Conservation (phyloP, 2,329 filamentous ascomycete species). For the Colletotrichum lupini region DNA sequence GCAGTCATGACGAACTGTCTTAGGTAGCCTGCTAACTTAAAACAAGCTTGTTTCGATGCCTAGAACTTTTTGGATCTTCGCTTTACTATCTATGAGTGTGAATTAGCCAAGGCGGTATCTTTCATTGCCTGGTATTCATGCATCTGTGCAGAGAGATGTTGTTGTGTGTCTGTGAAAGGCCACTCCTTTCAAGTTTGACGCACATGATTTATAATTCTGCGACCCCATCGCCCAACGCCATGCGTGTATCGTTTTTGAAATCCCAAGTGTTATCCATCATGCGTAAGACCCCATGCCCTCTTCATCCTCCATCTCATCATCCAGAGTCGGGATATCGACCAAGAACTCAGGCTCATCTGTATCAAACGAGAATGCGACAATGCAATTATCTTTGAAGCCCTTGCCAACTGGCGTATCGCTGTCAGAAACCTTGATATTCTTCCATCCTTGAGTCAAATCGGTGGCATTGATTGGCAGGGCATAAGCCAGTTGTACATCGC, state of each 20-base stretch:
- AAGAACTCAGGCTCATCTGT: slow-evolving; percentile 53
- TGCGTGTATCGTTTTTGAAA: slow-evolving; percentile 20
- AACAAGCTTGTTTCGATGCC: neutral
- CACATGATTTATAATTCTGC: neutral
- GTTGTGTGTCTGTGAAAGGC: neutral
- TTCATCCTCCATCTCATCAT: slow-evolving; percentile 55
- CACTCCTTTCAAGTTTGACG: neutral
- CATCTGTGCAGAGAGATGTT: neutral
- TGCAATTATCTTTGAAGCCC: slow-evolving; percentile 58
- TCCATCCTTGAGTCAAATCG: slow-evolving; percentile 63
- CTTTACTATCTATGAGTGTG: neutral
- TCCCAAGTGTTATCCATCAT: neutral
- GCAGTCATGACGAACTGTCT: neutral
- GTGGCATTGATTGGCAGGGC: slow-evolving; percentile 56
- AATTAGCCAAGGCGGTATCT: neutral
- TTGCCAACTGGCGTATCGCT: slow-evolving; percentile 53
- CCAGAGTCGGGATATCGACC: slow-evolving; percentile 56
- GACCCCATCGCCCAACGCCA: slow-evolving; percentile 19
- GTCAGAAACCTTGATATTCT: slow-evolving; percentile 51
- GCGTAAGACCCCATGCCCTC: slow-evolving; percentile 40
- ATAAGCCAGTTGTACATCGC: slow-evolving; percentile 56
- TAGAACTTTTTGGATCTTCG: neutral
- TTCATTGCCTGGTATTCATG: neutral
- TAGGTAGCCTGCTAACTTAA: too few species aligned
- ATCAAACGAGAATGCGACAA: slow-evolving; percentile 62